phyloP scores from a whole-genome alignment of 306 rosid genomes.

The Prinsepia uniflora region DNA sequence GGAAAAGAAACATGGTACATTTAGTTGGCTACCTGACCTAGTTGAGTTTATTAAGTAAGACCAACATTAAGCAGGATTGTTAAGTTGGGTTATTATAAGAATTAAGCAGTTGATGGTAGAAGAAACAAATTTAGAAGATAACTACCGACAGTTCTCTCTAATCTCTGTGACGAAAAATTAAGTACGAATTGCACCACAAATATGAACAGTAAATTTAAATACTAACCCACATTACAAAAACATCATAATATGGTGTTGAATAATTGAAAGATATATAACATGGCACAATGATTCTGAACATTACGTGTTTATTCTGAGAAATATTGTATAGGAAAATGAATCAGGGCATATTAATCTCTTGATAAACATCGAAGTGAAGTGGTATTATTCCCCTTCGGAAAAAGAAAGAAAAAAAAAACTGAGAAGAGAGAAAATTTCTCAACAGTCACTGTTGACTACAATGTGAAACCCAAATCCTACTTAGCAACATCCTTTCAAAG shows the following conservation, averaged over 20 bases:
- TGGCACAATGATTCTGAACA: background rate
- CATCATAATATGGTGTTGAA: background rate
- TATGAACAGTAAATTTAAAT: background rate
- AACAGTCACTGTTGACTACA: slow-evolving; percentile 26
- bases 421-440: slow-evolving; percentile 27
- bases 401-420: background rate
- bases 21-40: background rate
- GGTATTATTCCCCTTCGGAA: slow-evolving; percentile 35
- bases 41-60: too few relatives aligned
- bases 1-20: too few relatives aligned
- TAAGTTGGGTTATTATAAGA: background rate
- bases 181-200: too few relatives aligned
- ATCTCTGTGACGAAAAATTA: too few relatives aligned
- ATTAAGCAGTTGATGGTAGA: too few relatives aligned
- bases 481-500: slow-evolving; percentile 38
- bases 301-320: background rate
- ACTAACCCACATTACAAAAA: background rate
- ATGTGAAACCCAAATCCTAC: slow-evolving; percentile 23
- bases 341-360: slow-evolving; percentile 15
- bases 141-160: background rate
- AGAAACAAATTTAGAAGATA: too few relatives aligned
- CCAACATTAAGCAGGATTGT: too few relatives aligned
- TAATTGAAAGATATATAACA: background rate
- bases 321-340: background rate
- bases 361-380: slow-evolving; percentile 38